Evolutionary conservation across 2,329 filamentous ascomycete genomes (phyloP), one percentile per base, ranked within the genome.

Genomic region (Xylariomycetidae sp.): DNA sequence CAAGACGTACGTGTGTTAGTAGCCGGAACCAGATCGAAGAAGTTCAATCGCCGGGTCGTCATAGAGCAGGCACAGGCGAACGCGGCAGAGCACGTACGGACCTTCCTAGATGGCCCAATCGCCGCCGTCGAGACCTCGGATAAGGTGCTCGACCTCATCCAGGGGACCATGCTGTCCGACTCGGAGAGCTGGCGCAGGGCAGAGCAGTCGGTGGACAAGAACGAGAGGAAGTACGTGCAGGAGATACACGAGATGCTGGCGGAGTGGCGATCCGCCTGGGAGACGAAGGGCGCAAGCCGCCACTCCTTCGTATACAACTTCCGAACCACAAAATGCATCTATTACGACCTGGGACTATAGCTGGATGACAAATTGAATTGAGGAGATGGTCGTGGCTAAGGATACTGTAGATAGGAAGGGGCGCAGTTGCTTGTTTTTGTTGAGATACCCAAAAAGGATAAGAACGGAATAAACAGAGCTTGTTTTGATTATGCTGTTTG

Each of bases 241-340:
- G 86, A 96, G 54, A 73, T 96, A 26, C 85, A 92, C 52, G 83
- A 88, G 40, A 68, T 90, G 58, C 67, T 96, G 33, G 65, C 54
- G 62, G 73, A 50, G 61, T 92, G 67, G 77, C 77, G 56, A 60
- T 67, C 45, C 62, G 72, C 56, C 68, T 80, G 67, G 62, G 72
- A 66, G 65, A 62, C 46, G 39, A 66, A 67, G 43, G 57, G 69
- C 4, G 74, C 70, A 7, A 72, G 74, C 16, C 73, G 76, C 29
- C 85, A 89, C 56, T 85, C 86, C 9, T 94, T 94, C 61, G 75
- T 96, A 33, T 95, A 94, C 62, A 95, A 95, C 51, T 95, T 94
- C 50, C 72, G 88, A 39, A 94, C 87, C 8, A 85, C 84, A 0
- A 82, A 74, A 38, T 89, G 86, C 56, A 73, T 95, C 31, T 87